Conservation (phyloP, 1,139 yeast species). For the Zygoascus hellenicus region DNA sequence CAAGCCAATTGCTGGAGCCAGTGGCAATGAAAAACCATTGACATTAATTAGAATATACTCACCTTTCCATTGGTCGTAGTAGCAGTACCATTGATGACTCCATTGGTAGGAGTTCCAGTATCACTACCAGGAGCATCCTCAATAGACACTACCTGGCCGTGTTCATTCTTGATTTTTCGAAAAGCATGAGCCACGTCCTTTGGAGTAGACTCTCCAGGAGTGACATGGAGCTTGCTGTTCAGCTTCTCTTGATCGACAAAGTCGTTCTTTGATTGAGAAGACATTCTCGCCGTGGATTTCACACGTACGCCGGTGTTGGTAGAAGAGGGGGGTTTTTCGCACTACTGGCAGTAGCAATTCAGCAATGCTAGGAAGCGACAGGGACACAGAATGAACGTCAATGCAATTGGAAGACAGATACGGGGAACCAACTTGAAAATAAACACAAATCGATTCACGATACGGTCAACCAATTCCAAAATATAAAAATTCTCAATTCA, state of each 20-base stretch:
- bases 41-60: not conserved
- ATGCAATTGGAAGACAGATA: too few species aligned
- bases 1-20: too few species aligned
- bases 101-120: constrained; percentile 1
- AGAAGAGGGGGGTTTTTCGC: not conserved
- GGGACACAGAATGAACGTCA: too few species aligned
- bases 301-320: not conserved
- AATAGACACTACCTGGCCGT: constrained; percentile 6
- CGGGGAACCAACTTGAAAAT: too few species aligned
- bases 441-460: too few species aligned
- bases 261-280: not conserved
- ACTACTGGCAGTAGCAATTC: not conserved
- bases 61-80: not conserved
- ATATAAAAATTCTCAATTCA: too few species aligned
- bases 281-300: not conserved
- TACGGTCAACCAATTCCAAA: too few species aligned
- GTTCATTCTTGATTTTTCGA: constrained; percentile 9
- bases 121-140: constrained; percentile 8
- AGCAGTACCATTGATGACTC: constrained; percentile 1
- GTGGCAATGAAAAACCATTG: too few species aligned
- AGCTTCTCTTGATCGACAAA: not conserved
- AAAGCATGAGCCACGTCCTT: constrained; percentile 13
- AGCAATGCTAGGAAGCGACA: too few species aligned
- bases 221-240: not conserved
- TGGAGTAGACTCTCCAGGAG: constrained; percentile 7